Conservation (phyloP, 2,329 filamentous ascomycete genomes). For the Neurospora crassa region DNA sequence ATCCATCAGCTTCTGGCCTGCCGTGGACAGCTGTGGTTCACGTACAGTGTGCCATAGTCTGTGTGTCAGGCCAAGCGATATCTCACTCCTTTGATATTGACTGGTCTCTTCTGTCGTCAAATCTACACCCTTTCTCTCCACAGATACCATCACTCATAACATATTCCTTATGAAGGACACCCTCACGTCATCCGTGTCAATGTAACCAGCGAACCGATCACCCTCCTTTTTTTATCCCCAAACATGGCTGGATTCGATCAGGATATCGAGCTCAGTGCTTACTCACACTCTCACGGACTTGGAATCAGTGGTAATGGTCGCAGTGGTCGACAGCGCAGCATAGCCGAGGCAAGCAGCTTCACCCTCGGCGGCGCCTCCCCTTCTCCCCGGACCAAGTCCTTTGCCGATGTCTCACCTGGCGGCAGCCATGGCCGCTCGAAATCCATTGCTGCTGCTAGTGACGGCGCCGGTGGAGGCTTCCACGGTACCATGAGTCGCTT, state of each 20-base stretch:
- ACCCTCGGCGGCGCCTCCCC: constrained; percentile 2
- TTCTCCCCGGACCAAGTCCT: neutral
- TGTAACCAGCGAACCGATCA: neutral
- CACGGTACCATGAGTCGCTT: constrained; percentile 9
- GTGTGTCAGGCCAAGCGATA: neutral
- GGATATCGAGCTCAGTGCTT: constrained; percentile 17
- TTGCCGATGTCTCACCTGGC: neutral
- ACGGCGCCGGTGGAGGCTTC: neutral
- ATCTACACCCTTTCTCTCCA: neutral
- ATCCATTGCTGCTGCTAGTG: neutral
- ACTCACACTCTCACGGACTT: neutral
- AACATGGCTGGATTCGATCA: constrained; percentile 10
- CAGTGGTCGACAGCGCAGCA: constrained; percentile 11
- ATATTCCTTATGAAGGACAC: neutral
- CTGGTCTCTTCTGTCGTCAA: neutral
- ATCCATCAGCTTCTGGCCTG: neutral
- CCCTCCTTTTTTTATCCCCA: neutral
- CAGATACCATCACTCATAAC: neutral
- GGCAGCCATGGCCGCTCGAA: neutral
- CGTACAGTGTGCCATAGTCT: neutral
- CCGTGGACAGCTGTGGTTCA: neutral
- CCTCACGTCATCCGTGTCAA: neutral
- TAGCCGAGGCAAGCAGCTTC: constrained; percentile 13
- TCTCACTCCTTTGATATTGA: neutral
- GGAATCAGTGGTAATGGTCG: neutral